Percentiles rank a stretch among this genome's conserved stretches.
Evolutionary conservation across 75 land plant species (phyloP).

Genomic region (Cupressus sempervirens): DNA sequence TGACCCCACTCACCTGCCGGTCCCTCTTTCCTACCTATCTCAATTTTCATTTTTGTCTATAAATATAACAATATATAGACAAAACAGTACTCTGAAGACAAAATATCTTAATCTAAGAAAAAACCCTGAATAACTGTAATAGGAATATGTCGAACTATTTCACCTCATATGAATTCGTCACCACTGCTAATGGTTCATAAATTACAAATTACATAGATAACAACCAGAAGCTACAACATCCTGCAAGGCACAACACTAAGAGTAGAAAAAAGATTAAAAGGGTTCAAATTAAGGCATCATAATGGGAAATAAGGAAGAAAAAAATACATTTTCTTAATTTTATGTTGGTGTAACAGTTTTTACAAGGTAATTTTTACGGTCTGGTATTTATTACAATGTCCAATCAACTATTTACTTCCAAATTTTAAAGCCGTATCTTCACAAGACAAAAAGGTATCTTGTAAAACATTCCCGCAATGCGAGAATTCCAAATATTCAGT

Average conservation of each 20-base stretch:
- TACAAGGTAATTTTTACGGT: neutral
- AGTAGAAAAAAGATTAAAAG: neutral
- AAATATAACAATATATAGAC: neutral
- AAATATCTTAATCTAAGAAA: neutral
- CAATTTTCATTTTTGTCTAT: neutral
- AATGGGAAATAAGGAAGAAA: neutral
- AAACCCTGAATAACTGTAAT: neutral
- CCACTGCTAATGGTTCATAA: neutral
- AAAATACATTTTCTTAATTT: neutral
- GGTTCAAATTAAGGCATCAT: neutral
- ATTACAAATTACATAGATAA: neutral
- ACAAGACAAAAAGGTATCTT: neutral
- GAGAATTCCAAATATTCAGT: neutral
- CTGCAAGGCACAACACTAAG: neutral
- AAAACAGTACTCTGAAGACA: neutral
- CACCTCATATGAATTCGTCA: neutral
- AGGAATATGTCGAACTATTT: neutral
- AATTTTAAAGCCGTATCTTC: neutral
- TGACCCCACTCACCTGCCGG: no score
- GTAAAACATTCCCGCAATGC: neutral
- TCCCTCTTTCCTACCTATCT: neutral
- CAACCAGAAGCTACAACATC: neutral
- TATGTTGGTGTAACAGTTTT: neutral
- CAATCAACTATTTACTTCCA: neutral
- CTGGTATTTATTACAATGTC: neutral